phyloP scores from a whole-genome alignment of 176 grass and related monocot genomes.

The Bothriochloa decipiens region DNA sequence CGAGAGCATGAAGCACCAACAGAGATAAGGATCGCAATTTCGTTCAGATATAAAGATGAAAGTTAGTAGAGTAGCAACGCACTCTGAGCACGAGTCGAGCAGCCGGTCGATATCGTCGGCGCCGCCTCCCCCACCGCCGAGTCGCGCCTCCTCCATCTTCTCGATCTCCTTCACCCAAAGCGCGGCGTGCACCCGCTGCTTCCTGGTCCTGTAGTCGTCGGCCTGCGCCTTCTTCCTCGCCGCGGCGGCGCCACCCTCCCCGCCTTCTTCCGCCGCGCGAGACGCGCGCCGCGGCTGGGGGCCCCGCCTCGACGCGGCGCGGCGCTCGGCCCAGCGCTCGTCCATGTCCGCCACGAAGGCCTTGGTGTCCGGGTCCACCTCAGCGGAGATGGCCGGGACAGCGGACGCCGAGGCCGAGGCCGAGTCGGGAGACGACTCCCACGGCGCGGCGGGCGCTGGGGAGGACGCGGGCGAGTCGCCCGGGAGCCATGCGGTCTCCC shows the following conservation, averaged over 20 bases:
- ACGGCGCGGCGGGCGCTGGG: slow-evolving; percentile 61
- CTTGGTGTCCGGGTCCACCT: slow-evolving; percentile 83
- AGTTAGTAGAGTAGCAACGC: slow-evolving; percentile 14
- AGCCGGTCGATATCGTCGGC: slow-evolving; percentile 83
- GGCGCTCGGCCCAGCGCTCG: slow-evolving; percentile 81
- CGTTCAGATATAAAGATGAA: not conserved
- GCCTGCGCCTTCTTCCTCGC: slow-evolving; percentile 60
- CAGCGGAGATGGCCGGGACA: slow-evolving; percentile 35
- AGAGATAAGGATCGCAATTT: not conserved
- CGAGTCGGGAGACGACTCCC: slow-evolving; percentile 56
- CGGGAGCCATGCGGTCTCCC: slow-evolving; percentile 97
- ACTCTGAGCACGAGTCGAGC: slow-evolving; percentile 92
- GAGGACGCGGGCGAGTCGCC: slow-evolving; percentile 58
- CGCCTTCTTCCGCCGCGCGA: slow-evolving; percentile 37
- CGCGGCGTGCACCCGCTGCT: slow-evolving; percentile 87
- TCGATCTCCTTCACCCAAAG: slow-evolving; percentile 96
- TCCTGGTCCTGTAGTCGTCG: slow-evolving; percentile 81
- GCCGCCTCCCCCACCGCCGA: slow-evolving; percentile 58
- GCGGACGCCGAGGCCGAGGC: not conserved
- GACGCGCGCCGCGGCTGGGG: slow-evolving; percentile 21
- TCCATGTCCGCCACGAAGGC: slow-evolving; percentile 95
- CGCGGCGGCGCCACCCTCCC: slow-evolving; percentile 22
- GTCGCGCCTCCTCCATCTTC: slow-evolving; percentile 84
- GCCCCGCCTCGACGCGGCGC: slow-evolving; percentile 37
- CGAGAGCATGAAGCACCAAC: not conserved